Base-by-base conservation (phyloP, 78 protist genomes). In the Dictyostelium firmibasis region DNA sequence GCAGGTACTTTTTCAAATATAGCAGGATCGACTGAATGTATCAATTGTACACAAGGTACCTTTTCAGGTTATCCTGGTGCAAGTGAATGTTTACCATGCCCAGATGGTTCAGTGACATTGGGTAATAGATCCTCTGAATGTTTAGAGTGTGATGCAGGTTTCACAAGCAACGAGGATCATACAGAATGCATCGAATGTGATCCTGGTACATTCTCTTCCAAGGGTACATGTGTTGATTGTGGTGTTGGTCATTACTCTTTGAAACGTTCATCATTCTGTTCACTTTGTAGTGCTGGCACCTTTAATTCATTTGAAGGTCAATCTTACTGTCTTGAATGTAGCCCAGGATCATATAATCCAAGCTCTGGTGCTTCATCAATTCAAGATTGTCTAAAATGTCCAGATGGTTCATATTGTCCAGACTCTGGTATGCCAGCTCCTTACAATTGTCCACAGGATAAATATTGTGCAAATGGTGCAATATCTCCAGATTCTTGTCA, bases 361-460 rank as follows among this genome's bases (percentile, higher is more conserved):
- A 16, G 20, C n/a, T 0, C 70, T 27, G 93, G 93, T 16, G 36
- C 35, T 5, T 38, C 11, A 1, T 38, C 70, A 18, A 27, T 27
- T 20, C 9, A 20, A 8, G 70, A 41, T 20, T 88, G 93, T 79
- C 2, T 29, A 3, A 31, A 38, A 31, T 88, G 93, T 88, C 93
- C 93, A 14, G 78, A 35, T 43, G 93, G 93, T 0, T 62, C 57
- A 7, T 88, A 88, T 64, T 88, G 93, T 29, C 93, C 93, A n/a
- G 1, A 20, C 8, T 69, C 57, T 29, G 85, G 85, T 9, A 62
- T 69, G 23, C 3, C 14, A n/a, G 0, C 9, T 20, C 86, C 93
- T n/a, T 9, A 79, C 0, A 60, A 16, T 78, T 88, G 93, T 64
- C 93, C 93, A 35, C n/a, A 38, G 2, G 81, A 60, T 23, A 70